Conservation (phyloP, 1,139 yeast genomes). For the Suhomyces chickasaworum region DNA sequence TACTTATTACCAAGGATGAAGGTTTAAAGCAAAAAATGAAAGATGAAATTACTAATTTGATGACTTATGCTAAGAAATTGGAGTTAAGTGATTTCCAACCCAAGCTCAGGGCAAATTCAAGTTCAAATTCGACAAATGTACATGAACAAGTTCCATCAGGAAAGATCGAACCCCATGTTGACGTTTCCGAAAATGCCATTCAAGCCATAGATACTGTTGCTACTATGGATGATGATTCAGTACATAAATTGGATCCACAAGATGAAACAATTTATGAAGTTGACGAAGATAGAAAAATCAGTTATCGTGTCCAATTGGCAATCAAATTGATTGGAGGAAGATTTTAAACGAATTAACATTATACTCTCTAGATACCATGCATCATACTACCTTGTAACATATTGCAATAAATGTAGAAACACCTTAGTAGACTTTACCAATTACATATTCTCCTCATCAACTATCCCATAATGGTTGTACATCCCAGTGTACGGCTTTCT, state of each 20-base stretch:
- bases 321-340: slow-evolving; percentile 67
- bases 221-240: slow-evolving; percentile 13
- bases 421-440: too few species aligned
- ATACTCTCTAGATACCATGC: slow-evolving; percentile 4
- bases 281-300: slow-evolving; percentile 60
- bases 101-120: slow-evolving; percentile 18
- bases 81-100: slow-evolving; percentile 60
- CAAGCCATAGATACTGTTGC: slow-evolving; percentile 16
- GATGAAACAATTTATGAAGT: slow-evolving; percentile 31
- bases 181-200: slow-evolving; percentile 18
- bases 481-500: slow-evolving; percentile 5
- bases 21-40: slow-evolving; percentile 59
- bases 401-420: neutral
- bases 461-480: neutral
- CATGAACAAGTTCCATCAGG: neutral
- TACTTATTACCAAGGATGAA: slow-evolving; percentile 70
- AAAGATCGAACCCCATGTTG: slow-evolving; percentile 9
- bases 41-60: slow-evolving; percentile 63
- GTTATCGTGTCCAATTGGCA: slow-evolving; percentile 63
- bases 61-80: slow-evolving; percentile 53
- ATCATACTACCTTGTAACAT: slow-evolving; percentile 4
- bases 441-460: neutral
- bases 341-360: too few species aligned
- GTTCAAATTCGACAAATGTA: too few species aligned
- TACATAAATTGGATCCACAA: slow-evolving; percentile 5